Percentiles rank a stretch among this genome's conserved stretches.
Evolutionary conservation across 805 yeast species (phyloP).

Genomic region (Candida vaughaniae): DNA sequence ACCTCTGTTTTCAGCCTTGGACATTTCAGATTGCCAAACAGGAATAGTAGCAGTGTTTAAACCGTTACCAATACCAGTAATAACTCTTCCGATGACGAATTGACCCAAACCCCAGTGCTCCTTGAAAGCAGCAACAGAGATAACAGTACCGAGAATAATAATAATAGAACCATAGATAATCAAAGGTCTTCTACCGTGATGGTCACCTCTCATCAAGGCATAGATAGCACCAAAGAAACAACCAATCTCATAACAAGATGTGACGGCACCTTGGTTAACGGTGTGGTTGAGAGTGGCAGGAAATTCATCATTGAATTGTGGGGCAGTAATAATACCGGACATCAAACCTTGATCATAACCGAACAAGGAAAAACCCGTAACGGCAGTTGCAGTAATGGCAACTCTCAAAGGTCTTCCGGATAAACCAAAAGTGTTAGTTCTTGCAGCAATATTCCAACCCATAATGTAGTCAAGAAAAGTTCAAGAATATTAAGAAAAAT

Average conservation of each 20-base stretch:
- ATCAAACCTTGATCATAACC: slow-evolving; percentile 44
- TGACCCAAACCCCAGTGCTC: slow-evolving; percentile 61
- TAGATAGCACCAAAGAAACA: slow-evolving; percentile 46
- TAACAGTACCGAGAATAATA: slow-evolving; percentile 41
- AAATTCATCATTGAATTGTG: slow-evolving; percentile 36
- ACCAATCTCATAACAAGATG: slow-evolving; percentile 65
- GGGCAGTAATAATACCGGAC: slow-evolving; percentile 43
- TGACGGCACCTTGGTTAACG: slow-evolving; percentile 65
- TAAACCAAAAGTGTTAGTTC: slow-evolving; percentile 57
- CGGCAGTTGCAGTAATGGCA: slow-evolving; percentile 26
- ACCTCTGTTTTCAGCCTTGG: slow-evolving; percentile 43
- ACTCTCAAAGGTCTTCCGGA: slow-evolving; percentile 48
- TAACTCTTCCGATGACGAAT: slow-evolving; percentile 59
- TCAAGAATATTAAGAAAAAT: not conserved
- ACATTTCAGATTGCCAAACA: slow-evolving; percentile 48
- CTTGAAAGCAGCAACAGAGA: slow-evolving; percentile 36
- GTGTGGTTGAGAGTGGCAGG: slow-evolving; percentile 39
- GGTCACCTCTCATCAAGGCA: slow-evolving; percentile 40
- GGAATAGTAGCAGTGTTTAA: slow-evolving; percentile 45
- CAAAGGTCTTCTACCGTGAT: slow-evolving; percentile 42
- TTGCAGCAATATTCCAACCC: slow-evolving; percentile 15
- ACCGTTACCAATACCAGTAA: slow-evolving; percentile 46
- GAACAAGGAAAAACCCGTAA: slow-evolving; percentile 31
- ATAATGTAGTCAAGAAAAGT: slow-evolving; percentile 6
- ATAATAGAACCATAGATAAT: slow-evolving; percentile 37